Percentiles rank a stretch among this genome's conserved stretches.
phyloP scores from a whole-genome alignment of 345 rosid genomes.

The Ceriops decandra region DNA sequence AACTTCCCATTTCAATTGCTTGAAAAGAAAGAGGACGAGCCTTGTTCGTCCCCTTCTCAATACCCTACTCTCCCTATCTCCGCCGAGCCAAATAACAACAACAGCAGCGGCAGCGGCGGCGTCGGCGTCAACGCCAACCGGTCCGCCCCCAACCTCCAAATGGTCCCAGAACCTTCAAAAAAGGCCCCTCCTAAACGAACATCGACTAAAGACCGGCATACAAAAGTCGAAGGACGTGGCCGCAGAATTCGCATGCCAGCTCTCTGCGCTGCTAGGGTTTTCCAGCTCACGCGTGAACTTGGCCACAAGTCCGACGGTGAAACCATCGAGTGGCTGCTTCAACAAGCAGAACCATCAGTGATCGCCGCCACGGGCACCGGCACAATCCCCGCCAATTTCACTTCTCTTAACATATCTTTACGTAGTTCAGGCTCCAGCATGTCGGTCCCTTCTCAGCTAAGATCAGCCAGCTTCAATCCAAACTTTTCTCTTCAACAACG shows the following conservation, averaged over 20 bases:
- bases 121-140: conserved; percentile 29
- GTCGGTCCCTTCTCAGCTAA: conserved; percentile 83
- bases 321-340: conserved; percentile 97
- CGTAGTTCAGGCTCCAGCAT: conserved; percentile 86
- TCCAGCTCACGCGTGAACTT: conserved; percentile 83
- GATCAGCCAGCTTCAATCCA: conserved; percentile 55
- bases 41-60: conserved; percentile 53
- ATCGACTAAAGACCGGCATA: conserved; percentile 91
- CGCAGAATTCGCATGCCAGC: conserved; percentile 98
- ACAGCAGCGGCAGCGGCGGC: conserved; percentile 17
- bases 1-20: conserved; percentile 79
- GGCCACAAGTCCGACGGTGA: conserved; percentile 97
- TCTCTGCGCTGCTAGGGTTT: conserved; percentile 99
- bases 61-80: conserved; percentile 49
- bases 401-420: conserved; percentile 81
- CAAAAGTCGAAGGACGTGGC: conserved; percentile 94
- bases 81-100: conserved; percentile 13
- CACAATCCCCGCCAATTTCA: conserved; percentile 95
- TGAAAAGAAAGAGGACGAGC: conserved; percentile 76
- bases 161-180: conserved; percentile 40
- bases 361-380: conserved; percentile 98
- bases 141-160: conserved; percentile 35
- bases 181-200: conserved; percentile 77
- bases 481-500: conserved; percentile 55
- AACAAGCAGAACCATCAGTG: conserved; percentile 95